phyloP scores from a whole-genome alignment of 768 basidiomycete species.

The Tylopilus plumbeoviolaceoides region DNA sequence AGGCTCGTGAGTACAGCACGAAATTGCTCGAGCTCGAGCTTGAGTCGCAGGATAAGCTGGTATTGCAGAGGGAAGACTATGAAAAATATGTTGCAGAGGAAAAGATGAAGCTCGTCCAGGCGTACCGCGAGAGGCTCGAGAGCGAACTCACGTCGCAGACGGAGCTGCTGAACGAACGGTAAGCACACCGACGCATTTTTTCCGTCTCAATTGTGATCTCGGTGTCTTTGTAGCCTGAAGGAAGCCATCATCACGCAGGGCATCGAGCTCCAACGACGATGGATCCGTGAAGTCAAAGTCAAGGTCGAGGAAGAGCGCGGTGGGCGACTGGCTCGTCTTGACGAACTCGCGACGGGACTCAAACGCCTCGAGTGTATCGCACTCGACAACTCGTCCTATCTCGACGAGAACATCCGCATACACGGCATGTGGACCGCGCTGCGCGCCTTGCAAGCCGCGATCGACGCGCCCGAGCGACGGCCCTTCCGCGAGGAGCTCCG shows the following conservation, averaged over 20 bases:
- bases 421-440: slow-evolving; percentile 93
- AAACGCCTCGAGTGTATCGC: slow-evolving; percentile 90
- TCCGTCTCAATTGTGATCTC: neutral
- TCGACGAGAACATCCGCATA: slow-evolving; percentile 90
- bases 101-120: slow-evolving; percentile 61
- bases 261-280: slow-evolving; percentile 93
- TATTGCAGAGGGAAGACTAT: slow-evolving; percentile 83
- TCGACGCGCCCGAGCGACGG: slow-evolving; percentile 62
- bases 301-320: slow-evolving; percentile 94
- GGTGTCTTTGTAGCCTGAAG: slow-evolving; percentile 55
- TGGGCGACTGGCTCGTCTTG: slow-evolving; percentile 90
- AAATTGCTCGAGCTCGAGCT: slow-evolving; percentile 81
- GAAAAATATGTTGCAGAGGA: slow-evolving; percentile 79
- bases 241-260: slow-evolving; percentile 96
- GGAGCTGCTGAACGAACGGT: slow-evolving; percentile 94
- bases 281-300: slow-evolving; percentile 96
- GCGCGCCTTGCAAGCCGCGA: slow-evolving; percentile 68
- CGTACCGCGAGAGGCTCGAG: slow-evolving; percentile 84
- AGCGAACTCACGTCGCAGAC: slow-evolving; percentile 83
- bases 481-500: slow-evolving; percentile 91
- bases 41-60: slow-evolving; percentile 80
- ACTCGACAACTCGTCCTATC: slow-evolving; percentile 83
- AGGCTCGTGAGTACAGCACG: slow-evolving; percentile 76
- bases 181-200: slow-evolving; percentile 14
- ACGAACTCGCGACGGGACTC: slow-evolving; percentile 84